Evolutionary conservation across 176 grass and related monocot species (phyloP).

Genomic region (Neostapfia colusana): DNA sequence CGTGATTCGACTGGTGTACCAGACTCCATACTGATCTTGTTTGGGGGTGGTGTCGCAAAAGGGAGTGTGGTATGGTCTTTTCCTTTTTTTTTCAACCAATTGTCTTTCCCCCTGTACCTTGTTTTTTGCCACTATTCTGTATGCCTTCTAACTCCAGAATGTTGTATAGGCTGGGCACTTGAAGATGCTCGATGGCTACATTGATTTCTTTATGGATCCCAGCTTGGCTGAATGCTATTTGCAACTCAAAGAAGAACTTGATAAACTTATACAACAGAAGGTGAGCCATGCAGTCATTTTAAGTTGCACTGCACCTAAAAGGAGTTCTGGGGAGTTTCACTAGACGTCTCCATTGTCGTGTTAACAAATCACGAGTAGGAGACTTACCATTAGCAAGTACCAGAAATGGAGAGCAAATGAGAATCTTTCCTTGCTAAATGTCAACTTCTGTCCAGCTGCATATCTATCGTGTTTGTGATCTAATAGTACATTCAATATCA

Average conservation of each 20-base stretch:
- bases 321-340: not conserved
- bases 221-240: slow-evolving; percentile 83
- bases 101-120: slow-evolving; percentile 27
- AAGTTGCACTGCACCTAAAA: not conserved
- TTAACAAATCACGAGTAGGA: not conserved
- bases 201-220: slow-evolving; percentile 98
- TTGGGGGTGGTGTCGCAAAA: slow-evolving; percentile 73
- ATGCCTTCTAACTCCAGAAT: slow-evolving; percentile 16
- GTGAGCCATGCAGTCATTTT: slow-evolving; percentile 34
- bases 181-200: slow-evolving; percentile 96
- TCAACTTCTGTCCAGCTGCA: not conserved
- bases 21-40: slow-evolving; percentile 87
- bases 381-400: not conserved
- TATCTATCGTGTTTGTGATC: slow-evolving; percentile 8
- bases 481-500: slow-evolving; percentile 41
- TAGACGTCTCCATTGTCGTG: slow-evolving; percentile 1
- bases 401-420: not conserved
- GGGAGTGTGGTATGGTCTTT: slow-evolving; percentile 58
- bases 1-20: slow-evolving; percentile 89
- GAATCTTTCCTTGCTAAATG: not conserved
- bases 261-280: slow-evolving; percentile 90
- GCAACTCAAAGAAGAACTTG: slow-evolving; percentile 83
- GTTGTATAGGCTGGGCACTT: slow-evolving; percentile 77
- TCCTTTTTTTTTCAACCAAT: slow-evolving; percentile 5
- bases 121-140: slow-evolving; percentile 6